phyloP scores from a whole-genome alignment of 805 yeast genomes.

The Spathaspora gorwiae region DNA sequence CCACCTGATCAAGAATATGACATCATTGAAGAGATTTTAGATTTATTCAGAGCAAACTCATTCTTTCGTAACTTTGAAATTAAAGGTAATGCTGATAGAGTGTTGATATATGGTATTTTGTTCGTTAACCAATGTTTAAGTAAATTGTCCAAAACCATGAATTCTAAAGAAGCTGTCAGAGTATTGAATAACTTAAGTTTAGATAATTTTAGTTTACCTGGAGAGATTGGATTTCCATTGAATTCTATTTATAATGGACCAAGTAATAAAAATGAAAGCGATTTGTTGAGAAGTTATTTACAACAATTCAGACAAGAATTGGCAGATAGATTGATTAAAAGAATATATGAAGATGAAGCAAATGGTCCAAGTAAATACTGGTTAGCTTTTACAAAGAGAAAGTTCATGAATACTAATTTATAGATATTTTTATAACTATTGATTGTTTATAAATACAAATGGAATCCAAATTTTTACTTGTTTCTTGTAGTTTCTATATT shows the following conservation, averaged over 20 bases:
- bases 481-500: conserved; percentile 21
- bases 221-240: conserved; percentile 91
- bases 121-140: conserved; percentile 82
- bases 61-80: conserved; percentile 96
- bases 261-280: conserved; percentile 66
- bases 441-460: conserved; percentile 8
- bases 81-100: conserved; percentile 90
- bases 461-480: conserved; percentile 27
- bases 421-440: conserved; percentile 15
- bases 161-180: conserved; percentile 57
- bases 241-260: conserved; percentile 77
- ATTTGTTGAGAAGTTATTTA: conserved; percentile 73
- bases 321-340: conserved; percentile 69
- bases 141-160: conserved; percentile 46
- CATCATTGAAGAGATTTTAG: conserved; percentile 85
- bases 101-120: conserved; percentile 88
- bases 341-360: conserved; percentile 57
- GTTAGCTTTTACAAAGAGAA: conserved; percentile 92
- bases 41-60: conserved; percentile 91
- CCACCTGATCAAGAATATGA: conserved; percentile 73
- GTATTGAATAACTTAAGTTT: conserved; percentile 79
- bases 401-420: conserved; percentile 90
- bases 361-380: conserved; percentile 82
- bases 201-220: conserved; percentile 88
- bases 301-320: conserved; percentile 94